A percentile compares a stretch with the other conserved stretches of the same genome.
Evolutionary conservation across 2,329 filamentous ascomycete species (phyloP).

Genomic region (Penicillium sp.): DNA sequence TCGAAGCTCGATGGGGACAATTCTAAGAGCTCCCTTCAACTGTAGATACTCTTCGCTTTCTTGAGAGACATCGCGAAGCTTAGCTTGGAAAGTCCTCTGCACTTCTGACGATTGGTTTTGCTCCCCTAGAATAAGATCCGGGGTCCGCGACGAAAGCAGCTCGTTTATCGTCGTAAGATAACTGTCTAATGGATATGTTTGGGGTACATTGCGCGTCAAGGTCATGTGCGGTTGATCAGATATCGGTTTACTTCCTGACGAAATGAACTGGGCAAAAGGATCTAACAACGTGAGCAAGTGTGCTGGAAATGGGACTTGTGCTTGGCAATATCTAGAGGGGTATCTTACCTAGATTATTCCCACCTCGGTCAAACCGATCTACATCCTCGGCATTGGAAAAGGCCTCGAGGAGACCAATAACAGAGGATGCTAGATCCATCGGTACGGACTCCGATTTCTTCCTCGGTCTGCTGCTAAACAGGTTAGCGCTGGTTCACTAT

Average conservation of each 20-base stretch:
- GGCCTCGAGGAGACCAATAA: background rate
- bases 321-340: background rate
- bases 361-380: conserved; percentile 1
- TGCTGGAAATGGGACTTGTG: background rate
- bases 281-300: background rate
- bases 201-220: conserved; percentile 2
- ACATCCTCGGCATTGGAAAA: conserved; percentile 13
- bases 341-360: background rate
- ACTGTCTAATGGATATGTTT: conserved; percentile 9
- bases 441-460: background rate
- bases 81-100: background rate
- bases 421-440: conserved; percentile 4
- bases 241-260: conserved; percentile 1
- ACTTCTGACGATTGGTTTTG: background rate
- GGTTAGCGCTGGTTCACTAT: background rate
- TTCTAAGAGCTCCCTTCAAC: conserved; percentile 5
- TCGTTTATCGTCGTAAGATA: conserved; percentile 5
- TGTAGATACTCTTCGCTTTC: conserved; percentile 2
- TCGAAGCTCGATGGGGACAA: conserved; percentile 5
- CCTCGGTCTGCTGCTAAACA: background rate
- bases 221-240: conserved; percentile 6
- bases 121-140: background rate
- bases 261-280: background rate
- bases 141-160: conserved; percentile 1
- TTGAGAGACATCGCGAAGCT: conserved; percentile 1